Evolutionary conservation across 306 rosid genomes (phyloP).

Genomic region (Trichosanthes cucumerina): DNA sequence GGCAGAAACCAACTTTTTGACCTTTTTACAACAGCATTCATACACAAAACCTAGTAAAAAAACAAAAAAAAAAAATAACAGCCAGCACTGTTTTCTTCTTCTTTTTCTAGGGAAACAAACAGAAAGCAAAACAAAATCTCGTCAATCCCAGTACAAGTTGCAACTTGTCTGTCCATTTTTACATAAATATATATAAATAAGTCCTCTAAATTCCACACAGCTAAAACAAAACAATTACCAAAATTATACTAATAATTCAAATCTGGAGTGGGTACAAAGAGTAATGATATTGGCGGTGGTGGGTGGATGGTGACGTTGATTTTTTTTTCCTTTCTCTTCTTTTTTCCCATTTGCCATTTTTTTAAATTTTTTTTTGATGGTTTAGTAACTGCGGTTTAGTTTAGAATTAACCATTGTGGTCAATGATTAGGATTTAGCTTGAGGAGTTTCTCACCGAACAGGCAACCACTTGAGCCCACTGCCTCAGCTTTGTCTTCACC

Average conservation of each 20-base stretch:
- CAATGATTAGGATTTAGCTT: not conserved
- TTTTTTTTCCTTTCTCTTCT: not conserved
- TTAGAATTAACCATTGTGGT: not conserved
- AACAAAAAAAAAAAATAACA: not conserved
- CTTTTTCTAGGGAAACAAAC: not conserved
- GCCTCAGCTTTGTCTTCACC: conserved; percentile 61
- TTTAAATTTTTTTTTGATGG: too few relatives aligned
- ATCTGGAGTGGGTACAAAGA: not conserved
- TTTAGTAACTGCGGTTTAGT: not conserved
- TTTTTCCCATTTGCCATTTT: not conserved
- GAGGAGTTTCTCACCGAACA: conserved; percentile 40
- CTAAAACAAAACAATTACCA: not conserved
- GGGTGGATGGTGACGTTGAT: not conserved
- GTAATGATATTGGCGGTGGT: conserved; percentile 2
- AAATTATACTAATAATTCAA: not conserved
- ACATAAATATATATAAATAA: not conserved
- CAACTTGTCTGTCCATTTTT: not conserved
- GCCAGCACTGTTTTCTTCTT: not conserved
- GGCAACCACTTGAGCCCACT: conserved; percentile 75
- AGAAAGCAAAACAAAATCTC: not conserved
- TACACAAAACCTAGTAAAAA: not conserved
- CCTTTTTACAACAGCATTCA: not conserved
- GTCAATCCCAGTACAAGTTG: not conserved
- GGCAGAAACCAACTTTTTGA: not conserved
- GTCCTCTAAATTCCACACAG: not conserved